Base-by-base conservation (phyloP, 2,329 filamentous ascomycete genomes). In the Aaosphaeria pasadenensis region DNA sequence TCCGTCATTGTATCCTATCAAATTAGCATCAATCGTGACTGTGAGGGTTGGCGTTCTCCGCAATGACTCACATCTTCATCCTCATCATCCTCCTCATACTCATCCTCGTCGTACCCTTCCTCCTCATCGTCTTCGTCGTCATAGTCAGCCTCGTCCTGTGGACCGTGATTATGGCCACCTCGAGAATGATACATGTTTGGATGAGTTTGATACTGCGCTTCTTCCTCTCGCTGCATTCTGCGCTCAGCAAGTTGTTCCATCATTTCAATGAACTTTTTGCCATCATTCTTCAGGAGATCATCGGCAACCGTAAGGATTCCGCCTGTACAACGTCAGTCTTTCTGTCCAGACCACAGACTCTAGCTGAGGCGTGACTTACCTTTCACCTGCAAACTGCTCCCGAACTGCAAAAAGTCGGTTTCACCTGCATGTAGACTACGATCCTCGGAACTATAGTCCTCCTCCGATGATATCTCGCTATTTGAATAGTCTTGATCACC, bases 221-320 rank as follows among this genome's bases (percentile, higher is more conserved):
- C 91, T 74, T 94, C 91, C 76, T 97, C 92, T 59, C 94, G 87
- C 66, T 91, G 89, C 92, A 99, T 96, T 62, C 94, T 85, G 62
- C 92, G 89, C 75, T 99, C 94, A 35, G 94, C 94, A 62, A 99
- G 82, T 75, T 97, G 92, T 72, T 99, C 94, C 94, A 99, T 99
- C 94, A 99, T 99, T 71, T 99, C 94, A 73, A 99, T 99, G 76
- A 99, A 99, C 67, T 96, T 95, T 73, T 95, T 96, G 64, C 94
- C 94, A 72, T 99, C 94, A 73, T 99, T 99, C 73, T 97, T 97
- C 55, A 99, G 82, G 57, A 99, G 80, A 74, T 99, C 94, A 77
- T 99, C 94, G 71, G 94, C 94, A 66, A 99, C 94, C 58, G 94
- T 99, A 70, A 99, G 85, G 73, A 99, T 96, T 69, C 94, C 95